phyloP scores from a whole-genome alignment of 805 yeast species.

The Sugiyamaella floridensis region DNA sequence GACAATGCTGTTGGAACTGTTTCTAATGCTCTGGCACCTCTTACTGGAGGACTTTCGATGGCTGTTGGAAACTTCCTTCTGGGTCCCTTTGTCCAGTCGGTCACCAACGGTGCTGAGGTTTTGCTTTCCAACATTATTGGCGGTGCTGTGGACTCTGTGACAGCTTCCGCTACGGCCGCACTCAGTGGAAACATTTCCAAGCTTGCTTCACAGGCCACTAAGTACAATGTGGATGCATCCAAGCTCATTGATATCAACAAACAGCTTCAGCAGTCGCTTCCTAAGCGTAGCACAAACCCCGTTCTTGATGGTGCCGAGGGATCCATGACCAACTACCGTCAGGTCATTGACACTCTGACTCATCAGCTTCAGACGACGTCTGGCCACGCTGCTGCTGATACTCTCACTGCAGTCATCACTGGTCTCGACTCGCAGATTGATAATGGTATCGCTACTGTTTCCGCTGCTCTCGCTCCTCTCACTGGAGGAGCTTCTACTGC shows the following conservation, averaged over 20 bases:
- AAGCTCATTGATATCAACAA: conserved; percentile 1
- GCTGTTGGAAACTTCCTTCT: conserved; percentile 21
- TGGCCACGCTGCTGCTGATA: conserved; percentile 11
- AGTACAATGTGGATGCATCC: conserved; percentile 10
- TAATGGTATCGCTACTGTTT: conserved; percentile 20
- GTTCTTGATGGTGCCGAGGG: conserved; percentile 11
- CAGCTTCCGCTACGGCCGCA: conserved; percentile 2
- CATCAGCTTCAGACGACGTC: not conserved
- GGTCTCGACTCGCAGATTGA: conserved; percentile 29
- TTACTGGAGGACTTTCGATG: conserved; percentile 23
- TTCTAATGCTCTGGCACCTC: conserved; percentile 14
- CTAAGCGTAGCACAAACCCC: conserved; percentile 18
- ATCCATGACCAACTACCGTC: conserved; percentile 4
- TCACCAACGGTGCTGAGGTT: conserved; percentile 28
- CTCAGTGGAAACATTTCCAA: conserved; percentile 1
- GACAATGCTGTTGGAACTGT: conserved; percentile 24
- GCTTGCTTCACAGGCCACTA: conserved; percentile 4
- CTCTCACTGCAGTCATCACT: conserved; percentile 19
- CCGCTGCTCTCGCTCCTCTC: conserved; percentile 16
- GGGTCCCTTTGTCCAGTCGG: conserved; percentile 27
- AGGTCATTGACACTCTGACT: conserved; percentile 1
- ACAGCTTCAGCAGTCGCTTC: not conserved
- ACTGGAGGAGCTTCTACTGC: conserved; percentile 23
- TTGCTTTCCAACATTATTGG: conserved; percentile 19
- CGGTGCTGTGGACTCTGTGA: conserved; percentile 15